A percentile compares a stretch with the other conserved stretches of the same genome.
phyloP scores from a whole-genome alignment of 164 flowering plant genomes.

The Warburgia ugandensis region DNA sequence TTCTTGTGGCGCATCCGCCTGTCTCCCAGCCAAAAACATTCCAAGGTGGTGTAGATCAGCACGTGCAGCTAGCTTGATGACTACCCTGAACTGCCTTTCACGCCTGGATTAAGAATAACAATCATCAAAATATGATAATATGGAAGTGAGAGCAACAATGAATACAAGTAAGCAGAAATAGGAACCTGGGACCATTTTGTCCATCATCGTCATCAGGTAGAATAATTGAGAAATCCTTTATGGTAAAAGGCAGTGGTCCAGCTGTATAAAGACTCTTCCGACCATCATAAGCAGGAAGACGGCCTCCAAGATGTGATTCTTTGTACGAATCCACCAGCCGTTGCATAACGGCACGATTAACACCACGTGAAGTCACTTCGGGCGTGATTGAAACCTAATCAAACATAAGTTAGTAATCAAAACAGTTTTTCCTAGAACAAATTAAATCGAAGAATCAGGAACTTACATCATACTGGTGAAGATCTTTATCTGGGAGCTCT shows the following conservation, averaged over 20 bases:
- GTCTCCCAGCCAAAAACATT: constrained; percentile 72
- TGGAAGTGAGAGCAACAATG: neutral
- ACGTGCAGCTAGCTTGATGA: constrained; percentile 83
- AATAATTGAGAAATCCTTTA: constrained; percentile 60
- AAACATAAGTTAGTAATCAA: neutral
- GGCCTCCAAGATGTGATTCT: constrained; percentile 76
- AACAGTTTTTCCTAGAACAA: neutral
- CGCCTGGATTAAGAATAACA: constrained; percentile 35
- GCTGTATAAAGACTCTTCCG: constrained; percentile 94
- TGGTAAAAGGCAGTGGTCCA: constrained; percentile 80
- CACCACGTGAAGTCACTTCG: constrained; percentile 77
- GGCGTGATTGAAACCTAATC: constrained; percentile 84
- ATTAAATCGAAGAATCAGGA: neutral
- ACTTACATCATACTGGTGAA: constrained; percentile 84
- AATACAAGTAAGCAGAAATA: neutral
- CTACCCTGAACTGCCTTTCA: constrained; percentile 66
- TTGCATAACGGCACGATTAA: constrained; percentile 81
- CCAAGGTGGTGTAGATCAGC: constrained; percentile 90
- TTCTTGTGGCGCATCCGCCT: constrained; percentile 97
- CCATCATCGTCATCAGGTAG: constrained; percentile 87
- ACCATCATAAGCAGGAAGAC: constrained; percentile 98
- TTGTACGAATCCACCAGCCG: constrained; percentile 55
- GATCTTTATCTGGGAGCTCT: constrained; percentile 70
- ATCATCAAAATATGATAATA: neutral
- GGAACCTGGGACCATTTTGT: constrained; percentile 53